Conservation (phyloP, 2,329 filamentous ascomycete genomes). For the Rachicladosporium sp. region DNA sequence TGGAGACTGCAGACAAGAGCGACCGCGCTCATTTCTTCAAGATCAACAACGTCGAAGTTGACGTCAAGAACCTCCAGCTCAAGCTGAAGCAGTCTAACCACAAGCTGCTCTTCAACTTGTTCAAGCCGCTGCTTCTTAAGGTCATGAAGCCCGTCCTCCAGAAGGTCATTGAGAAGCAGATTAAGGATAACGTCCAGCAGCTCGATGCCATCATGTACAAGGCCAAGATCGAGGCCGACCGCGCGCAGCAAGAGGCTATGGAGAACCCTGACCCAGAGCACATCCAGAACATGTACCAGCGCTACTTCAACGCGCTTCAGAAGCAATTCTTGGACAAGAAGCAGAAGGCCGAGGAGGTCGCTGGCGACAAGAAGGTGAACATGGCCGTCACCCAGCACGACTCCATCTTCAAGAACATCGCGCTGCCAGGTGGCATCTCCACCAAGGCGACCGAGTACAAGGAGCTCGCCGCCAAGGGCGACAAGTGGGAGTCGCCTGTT, state of each 20-base stretch:
- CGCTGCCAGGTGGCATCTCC: slow-evolving; percentile 76
- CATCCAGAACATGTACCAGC: slow-evolving; percentile 70
- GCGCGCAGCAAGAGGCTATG: slow-evolving; percentile 52
- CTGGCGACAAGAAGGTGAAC: slow-evolving; percentile 62
- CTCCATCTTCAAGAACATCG: slow-evolving; percentile 81
- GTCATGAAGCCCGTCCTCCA: slow-evolving; percentile 72
- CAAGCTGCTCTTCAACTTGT: slow-evolving; percentile 74
- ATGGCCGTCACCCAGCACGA: slow-evolving; percentile 77
- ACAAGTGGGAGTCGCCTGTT: slow-evolving; percentile 88
- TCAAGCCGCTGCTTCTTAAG: slow-evolving; percentile 79
- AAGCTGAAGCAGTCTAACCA: slow-evolving; percentile 92
- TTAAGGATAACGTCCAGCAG: slow-evolving; percentile 69
- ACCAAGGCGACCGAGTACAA: slow-evolving; percentile 91
- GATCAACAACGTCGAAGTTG: slow-evolving; percentile 55
- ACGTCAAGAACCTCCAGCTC: slow-evolving; percentile 39
- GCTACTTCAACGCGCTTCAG: slow-evolving; percentile 66
- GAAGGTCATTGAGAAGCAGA: slow-evolving; percentile 78
- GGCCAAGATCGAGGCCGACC: slow-evolving; percentile 73
- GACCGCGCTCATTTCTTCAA: slow-evolving; percentile 85
- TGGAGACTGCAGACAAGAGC: slow-evolving; percentile 64
- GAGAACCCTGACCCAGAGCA: slow-evolving; percentile 55
- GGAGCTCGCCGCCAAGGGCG: slow-evolving; percentile 74
- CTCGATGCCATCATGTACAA: slow-evolving; percentile 61
- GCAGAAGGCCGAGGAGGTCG: slow-evolving; percentile 53
- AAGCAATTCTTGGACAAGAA: slow-evolving; percentile 62